Evolutionary conservation across 139 green algal species (phyloP).

Genomic region (Coelastrella sp.): DNA sequence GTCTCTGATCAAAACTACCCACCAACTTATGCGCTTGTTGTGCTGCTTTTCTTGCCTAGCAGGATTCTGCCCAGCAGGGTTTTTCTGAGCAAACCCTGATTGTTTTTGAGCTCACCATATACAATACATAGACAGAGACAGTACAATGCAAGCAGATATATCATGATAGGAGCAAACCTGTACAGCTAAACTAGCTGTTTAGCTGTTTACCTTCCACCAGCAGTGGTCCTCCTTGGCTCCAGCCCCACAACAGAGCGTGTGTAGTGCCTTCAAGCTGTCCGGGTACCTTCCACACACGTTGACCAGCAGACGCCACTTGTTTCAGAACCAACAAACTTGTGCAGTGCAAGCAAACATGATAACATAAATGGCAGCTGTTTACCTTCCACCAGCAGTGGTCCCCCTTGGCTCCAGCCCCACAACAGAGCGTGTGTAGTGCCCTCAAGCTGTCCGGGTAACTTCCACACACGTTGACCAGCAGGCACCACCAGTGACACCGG

Average conservation of each 20-base stretch:
- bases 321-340: constrained; percentile 13
- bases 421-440: constrained; percentile 71
- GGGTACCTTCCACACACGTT: constrained; percentile 76
- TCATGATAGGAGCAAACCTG: background rate
- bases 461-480: constrained; percentile 74
- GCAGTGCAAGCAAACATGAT: background rate
- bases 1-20: too few species aligned
- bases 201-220: constrained; percentile 36
- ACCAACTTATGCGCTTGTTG: too few species aligned
- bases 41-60: too few species aligned
- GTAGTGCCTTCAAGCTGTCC: constrained; percentile 59
- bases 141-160: too few species aligned
- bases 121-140: too few species aligned
- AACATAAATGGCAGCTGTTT: background rate
- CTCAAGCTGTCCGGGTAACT: constrained; percentile 69
- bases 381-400: constrained; percentile 47
- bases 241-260: constrained; percentile 79
- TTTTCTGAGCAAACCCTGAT: too few species aligned
- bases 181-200: background rate
- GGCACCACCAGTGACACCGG: constrained; percentile 76
- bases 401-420: constrained; percentile 67
- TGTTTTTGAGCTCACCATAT: too few species aligned
- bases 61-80: too few species aligned
- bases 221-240: constrained; percentile 49
- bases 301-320: constrained; percentile 76